Conservation (phyloP, 257 asterid species). For the Salvia rosmarinus region DNA sequence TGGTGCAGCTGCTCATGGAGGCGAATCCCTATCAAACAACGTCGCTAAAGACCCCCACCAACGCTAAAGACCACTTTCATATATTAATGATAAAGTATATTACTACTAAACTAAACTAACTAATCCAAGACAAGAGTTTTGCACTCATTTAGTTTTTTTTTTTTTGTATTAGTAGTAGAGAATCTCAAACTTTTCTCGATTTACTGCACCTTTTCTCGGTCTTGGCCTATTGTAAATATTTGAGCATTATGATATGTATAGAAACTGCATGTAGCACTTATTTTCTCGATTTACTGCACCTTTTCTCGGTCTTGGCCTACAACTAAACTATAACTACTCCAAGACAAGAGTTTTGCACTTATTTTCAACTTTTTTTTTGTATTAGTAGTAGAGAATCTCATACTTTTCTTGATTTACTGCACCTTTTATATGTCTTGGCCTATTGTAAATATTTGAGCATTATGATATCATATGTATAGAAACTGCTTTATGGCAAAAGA, state of each 20-base stretch:
- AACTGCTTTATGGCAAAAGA: slow-evolving; percentile 43
- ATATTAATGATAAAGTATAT: too few species aligned
- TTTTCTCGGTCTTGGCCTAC: slow-evolving; percentile 34
- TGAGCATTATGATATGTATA: slow-evolving; percentile 31
- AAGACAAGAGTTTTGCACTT: slow-evolving; percentile 12
- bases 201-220: slow-evolving; percentile 9
- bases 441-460: slow-evolving; percentile 43
- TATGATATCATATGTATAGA: slow-evolving; percentile 14
- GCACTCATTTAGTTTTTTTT: neutral
- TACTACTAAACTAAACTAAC: slow-evolving; percentile 12
- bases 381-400: slow-evolving; percentile 29
- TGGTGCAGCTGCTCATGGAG: slow-evolving; percentile 75
- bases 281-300: slow-evolving; percentile 15
- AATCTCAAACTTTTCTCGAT: slow-evolving; percentile 27
- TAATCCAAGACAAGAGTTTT: slow-evolving; percentile 24
- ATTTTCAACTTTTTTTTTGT: neutral
- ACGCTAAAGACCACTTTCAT: neutral
- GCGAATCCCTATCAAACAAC: slow-evolving; percentile 58
- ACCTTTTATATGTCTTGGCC: slow-evolving; percentile 32
- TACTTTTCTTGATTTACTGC: slow-evolving; percentile 17
- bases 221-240: slow-evolving; percentile 44
- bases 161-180: slow-evolving; percentile 21
- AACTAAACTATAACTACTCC: slow-evolving; percentile 25
- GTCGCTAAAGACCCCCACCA: neutral
- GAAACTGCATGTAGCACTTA: too few species aligned